Conservation (phyloP, 331 rosid genomes). For the Phaseolus coccineus region DNA sequence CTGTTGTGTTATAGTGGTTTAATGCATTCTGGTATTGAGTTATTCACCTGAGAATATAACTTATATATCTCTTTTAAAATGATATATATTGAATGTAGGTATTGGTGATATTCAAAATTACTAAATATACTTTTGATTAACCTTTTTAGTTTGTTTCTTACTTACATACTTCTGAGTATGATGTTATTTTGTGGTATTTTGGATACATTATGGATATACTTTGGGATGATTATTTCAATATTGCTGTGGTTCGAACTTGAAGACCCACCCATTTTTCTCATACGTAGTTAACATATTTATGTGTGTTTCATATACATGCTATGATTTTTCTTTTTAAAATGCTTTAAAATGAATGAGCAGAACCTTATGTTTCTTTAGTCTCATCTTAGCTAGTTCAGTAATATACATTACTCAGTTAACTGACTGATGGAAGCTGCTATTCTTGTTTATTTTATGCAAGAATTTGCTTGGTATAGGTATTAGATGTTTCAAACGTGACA, state of each 20-base stretch:
- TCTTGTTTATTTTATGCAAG: slow-evolving; percentile 18
- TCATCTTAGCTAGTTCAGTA: not conserved
- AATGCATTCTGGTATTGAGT: not conserved
- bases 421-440: slow-evolving; percentile 23
- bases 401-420: not conserved
- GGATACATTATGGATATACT: not conserved
- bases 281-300: slow-evolving; percentile 1
- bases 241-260: slow-evolving; percentile 10
- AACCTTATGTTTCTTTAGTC: not conserved
- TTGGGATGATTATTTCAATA: slow-evolving; percentile 18
- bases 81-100: not conserved
- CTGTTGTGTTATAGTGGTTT: slow-evolving; percentile 25
- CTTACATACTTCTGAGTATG: slow-evolving; percentile 30
- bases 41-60: slow-evolving; percentile 4
- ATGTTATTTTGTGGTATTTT: slow-evolving; percentile 17
- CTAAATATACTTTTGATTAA: slow-evolving; percentile 28
- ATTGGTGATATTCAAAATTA: not conserved
- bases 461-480: slow-evolving; percentile 2
- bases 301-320: not conserved
- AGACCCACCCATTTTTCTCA: not conserved
- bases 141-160: not conserved
- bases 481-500: not conserved
- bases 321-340: slow-evolving; percentile 18
- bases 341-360: slow-evolving; percentile 21
- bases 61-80: not conserved